These are phyloP conservation scores for Pythium inflatum DNA, from an alignment of 352 stramenopile species.

Conservation along the genomic window DNA sequence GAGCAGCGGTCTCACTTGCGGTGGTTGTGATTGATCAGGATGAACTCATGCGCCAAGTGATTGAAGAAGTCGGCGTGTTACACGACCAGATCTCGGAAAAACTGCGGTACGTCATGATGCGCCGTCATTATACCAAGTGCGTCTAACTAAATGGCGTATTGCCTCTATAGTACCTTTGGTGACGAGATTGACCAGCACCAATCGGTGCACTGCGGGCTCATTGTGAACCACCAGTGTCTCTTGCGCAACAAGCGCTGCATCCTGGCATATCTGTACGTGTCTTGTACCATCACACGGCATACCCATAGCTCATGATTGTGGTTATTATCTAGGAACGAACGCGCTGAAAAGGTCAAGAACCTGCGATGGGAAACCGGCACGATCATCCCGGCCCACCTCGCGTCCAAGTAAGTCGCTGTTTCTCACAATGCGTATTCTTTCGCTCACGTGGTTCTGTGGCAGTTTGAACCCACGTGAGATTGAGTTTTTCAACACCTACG, in stretches of 20 bases:
- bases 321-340: slow-evolving; percentile 50
- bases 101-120: slow-evolving; percentile 45
- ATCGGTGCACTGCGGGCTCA: slow-evolving; percentile 74
- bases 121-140: neutral
- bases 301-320: neutral
- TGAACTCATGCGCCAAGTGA: slow-evolving; percentile 77
- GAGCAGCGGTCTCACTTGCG: neutral
- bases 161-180: slow-evolving; percentile 68
- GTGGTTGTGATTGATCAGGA: slow-evolving; percentile 45
- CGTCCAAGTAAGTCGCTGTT: slow-evolving; percentile 56
- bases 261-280: slow-evolving; percentile 77
- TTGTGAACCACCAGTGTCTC: slow-evolving; percentile 89
- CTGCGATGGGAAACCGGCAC: slow-evolving; percentile 91
- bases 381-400: slow-evolving; percentile 79
- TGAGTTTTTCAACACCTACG: slow-evolving; percentile 92
- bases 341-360: slow-evolving; percentile 88
- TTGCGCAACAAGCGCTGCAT: slow-evolving; percentile 91
- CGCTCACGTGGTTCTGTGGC: neutral
- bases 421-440: neutral
- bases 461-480: slow-evolving; percentile 85
- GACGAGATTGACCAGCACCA: slow-evolving; percentile 66
- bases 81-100: slow-evolving; percentile 80
- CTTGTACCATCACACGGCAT: neutral
- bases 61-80: slow-evolving; percentile 72
- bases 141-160: neutral